Conservation (phyloP, 2,329 filamentous ascomycete species). For the Fusarium pseudograminearum region DNA sequence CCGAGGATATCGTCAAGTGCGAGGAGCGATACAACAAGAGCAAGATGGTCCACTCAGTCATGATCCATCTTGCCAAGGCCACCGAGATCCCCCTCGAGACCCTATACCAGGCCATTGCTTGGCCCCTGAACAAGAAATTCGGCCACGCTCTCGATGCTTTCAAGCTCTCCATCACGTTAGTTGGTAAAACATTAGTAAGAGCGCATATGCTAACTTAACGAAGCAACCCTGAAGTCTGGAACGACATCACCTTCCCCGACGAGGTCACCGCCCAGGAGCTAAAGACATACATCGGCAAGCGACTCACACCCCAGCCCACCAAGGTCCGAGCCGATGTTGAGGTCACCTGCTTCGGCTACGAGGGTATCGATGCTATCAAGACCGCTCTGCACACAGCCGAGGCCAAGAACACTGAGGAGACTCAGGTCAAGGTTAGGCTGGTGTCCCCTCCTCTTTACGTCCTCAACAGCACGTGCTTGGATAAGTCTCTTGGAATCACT, state of each 20-base stretch:
- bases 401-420: slow-evolving; percentile 90
- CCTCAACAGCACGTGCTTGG: slow-evolving; percentile 92
- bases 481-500: slow-evolving; percentile 88
- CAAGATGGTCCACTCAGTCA: slow-evolving; percentile 99
- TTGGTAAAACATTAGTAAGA: slow-evolving; percentile 18
- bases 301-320: slow-evolving; percentile 96
- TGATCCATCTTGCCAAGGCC: slow-evolving; percentile 99
- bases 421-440: slow-evolving; percentile 96
- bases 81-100: slow-evolving; percentile 93
- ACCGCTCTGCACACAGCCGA: slow-evolving; percentile 90
- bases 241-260: slow-evolving; percentile 89
- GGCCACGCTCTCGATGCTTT: slow-evolving; percentile 97
- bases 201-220: slow-evolving; percentile 26
- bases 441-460: slow-evolving; percentile 98
- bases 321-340: slow-evolving; percentile 99
- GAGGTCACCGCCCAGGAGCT: slow-evolving; percentile 89
- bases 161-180: slow-evolving; percentile 97
- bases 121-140: slow-evolving; percentile 98
- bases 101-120: slow-evolving; percentile 93
- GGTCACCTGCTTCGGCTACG: slow-evolving; percentile 94
- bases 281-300: slow-evolving; percentile 95
- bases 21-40: slow-evolving; percentile 99
- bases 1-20: slow-evolving; percentile 97
- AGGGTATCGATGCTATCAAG: slow-evolving; percentile 99
- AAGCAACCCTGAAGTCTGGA: slow-evolving; percentile 95